Percentiles rank a stretch among this genome's conserved stretches.
These are phyloP conservation scores for Trichoderma sp. DNA, from an alignment of 2,329 filamentous ascomycete genomes.

Conservation along the genomic window DNA sequence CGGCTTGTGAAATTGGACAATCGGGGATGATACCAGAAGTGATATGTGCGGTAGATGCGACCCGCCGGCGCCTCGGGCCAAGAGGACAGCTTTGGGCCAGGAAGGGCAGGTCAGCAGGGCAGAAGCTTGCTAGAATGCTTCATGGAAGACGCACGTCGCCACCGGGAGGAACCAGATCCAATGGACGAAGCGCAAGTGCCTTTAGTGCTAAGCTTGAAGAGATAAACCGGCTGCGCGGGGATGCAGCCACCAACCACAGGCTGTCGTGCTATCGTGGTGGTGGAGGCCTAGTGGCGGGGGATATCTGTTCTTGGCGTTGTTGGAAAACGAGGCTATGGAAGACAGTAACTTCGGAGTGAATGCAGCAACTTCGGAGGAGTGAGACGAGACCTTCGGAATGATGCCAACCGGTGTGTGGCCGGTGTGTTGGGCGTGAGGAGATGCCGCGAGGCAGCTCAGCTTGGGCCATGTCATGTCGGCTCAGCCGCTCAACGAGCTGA, in stretches of 20 bases:
- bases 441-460: neutral
- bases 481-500: slow-evolving; percentile 7
- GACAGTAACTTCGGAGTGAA: neutral
- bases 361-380: neutral
- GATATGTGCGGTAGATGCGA: neutral
- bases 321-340: neutral
- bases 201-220: slow-evolving; percentile 3
- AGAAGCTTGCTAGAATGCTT: slow-evolving; percentile 21
- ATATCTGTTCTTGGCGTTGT: neutral
- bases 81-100: slow-evolving; percentile 2
- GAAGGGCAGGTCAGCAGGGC: slow-evolving; percentile 20
- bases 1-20: slow-evolving; percentile 3
- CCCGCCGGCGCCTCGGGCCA: slow-evolving; percentile 18
- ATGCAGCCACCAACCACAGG: slow-evolving; percentile 19
- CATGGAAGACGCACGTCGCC: slow-evolving; percentile 20
- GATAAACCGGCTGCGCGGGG: slow-evolving; percentile 4
- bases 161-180: slow-evolving; percentile 12
- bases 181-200: neutral
- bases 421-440: neutral
- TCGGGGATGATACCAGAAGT: slow-evolving; percentile 20
- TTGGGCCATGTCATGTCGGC: neutral
- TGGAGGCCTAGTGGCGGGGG: neutral
- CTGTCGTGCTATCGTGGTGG: slow-evolving; percentile 7
- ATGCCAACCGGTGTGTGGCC: neutral
- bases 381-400: neutral